Conservation (phyloP, 768 basidiomycete species). For the Phylloporus sp. region DNA sequence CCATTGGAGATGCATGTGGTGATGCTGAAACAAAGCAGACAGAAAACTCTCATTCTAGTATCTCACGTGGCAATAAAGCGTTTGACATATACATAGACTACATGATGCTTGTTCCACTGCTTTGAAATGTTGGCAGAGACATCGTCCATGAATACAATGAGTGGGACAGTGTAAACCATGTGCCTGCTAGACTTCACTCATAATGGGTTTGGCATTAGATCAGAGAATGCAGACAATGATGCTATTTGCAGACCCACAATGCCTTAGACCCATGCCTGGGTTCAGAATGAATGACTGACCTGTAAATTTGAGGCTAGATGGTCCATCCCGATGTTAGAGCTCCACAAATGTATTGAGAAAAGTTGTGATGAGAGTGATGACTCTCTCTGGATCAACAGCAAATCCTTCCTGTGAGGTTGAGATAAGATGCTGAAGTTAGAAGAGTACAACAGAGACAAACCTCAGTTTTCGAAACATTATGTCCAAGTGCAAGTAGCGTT, state of each 20-base stretch:
- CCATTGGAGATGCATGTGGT: slow-evolving; percentile 33
- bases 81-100: slow-evolving; percentile 34
- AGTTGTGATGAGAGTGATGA: slow-evolving; percentile 3
- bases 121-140: slow-evolving; percentile 35
- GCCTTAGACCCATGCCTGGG: neutral
- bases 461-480: slow-evolving; percentile 2
- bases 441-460: neutral
- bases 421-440: neutral
- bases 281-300: neutral
- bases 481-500: slow-evolving; percentile 1
- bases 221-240: neutral
- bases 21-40: slow-evolving; percentile 31
- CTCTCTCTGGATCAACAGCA: slow-evolving; percentile 1
- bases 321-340: neutral
- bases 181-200: slow-evolving; percentile 11
- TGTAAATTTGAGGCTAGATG: slow-evolving; percentile 3
- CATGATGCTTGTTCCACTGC: slow-evolving; percentile 38
- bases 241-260: neutral
- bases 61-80: slow-evolving; percentile 23
- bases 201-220: slow-evolving; percentile 22
- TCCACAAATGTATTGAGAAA: slow-evolving; percentile 12
- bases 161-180: slow-evolving; percentile 18
- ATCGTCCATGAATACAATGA: slow-evolving; percentile 35
- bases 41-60: slow-evolving; percentile 31
- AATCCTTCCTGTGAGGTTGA: slow-evolving; percentile 7